phyloP scores from a whole-genome alignment of 2,329 filamentous ascomycete genomes.

The Aspergillus sp. region DNA sequence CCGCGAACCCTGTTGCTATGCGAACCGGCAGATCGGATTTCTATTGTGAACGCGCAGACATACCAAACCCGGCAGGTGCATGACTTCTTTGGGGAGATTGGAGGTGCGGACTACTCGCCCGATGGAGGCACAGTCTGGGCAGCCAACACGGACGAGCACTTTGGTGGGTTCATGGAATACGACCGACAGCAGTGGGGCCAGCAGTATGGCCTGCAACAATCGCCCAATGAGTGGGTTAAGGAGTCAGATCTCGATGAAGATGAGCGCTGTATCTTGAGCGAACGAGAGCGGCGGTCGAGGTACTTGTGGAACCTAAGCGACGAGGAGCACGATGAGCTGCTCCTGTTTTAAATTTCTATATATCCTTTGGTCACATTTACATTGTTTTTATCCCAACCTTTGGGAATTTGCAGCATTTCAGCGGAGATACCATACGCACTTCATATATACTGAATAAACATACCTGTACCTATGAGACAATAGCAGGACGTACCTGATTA shows the following conservation, averaged over 20 bases:
- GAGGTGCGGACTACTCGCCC: slow-evolving; percentile 43
- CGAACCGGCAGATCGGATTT: slow-evolving; percentile 47
- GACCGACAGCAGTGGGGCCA: slow-evolving; percentile 41
- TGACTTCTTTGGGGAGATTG: slow-evolving; percentile 49
- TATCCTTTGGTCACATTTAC: background rate
- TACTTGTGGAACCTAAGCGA: slow-evolving; percentile 35
- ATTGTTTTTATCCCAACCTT: background rate
- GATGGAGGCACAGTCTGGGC: slow-evolving; percentile 45
- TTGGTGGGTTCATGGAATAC: slow-evolving; percentile 48
- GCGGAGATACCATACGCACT: slow-evolving; percentile 9
- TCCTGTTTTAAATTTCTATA: slow-evolving; percentile 15
- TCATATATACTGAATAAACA: slow-evolving; percentile 1
- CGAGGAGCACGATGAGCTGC: slow-evolving; percentile 35
- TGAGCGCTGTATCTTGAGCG: slow-evolving; percentile 34
- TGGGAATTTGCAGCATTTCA: slow-evolving; percentile 12
- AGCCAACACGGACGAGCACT: slow-evolving; percentile 44
- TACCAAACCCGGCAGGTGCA: slow-evolving; percentile 44
- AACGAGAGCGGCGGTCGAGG: slow-evolving; percentile 34
- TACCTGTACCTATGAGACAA: background rate
- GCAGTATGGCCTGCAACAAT: slow-evolving; percentile 31
- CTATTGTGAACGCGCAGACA: slow-evolving; percentile 45
- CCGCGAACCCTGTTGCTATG: slow-evolving; percentile 43
- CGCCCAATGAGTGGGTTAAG: slow-evolving; percentile 40
- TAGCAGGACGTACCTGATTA: background rate
- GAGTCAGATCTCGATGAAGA: slow-evolving; percentile 37